These are phyloP conservation scores for Leccinum pellstonianum DNA, from an alignment of 768 basidiomycete genomes.

Conservation along the genomic window DNA sequence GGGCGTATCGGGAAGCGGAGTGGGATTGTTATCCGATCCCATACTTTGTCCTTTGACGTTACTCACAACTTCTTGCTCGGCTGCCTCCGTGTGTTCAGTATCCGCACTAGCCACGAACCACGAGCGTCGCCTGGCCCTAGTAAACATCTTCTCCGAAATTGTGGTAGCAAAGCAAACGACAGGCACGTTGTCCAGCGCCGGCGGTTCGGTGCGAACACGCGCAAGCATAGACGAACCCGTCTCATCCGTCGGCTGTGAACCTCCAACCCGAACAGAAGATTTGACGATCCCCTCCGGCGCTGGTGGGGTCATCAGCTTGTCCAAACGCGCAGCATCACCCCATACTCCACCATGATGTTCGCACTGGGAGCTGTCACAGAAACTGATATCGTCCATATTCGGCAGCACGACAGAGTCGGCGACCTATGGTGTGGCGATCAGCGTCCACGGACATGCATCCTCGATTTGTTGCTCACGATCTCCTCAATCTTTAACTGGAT, in stretches of 20 bases:
- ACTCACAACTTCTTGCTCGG: conserved; percentile 22
- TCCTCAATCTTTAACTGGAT: conserved; percentile 89
- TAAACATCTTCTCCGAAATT: conserved; percentile 24
- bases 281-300: conserved; percentile 9
- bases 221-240: conserved; percentile 12
- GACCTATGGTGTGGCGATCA: conserved; percentile 77
- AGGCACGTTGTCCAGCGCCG: conserved; percentile 24
- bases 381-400: conserved; percentile 97
- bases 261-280: conserved; percentile 22
- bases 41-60: conserved; percentile 29
- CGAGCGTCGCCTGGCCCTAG: conserved; percentile 43
- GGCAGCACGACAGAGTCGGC: conserved; percentile 93
- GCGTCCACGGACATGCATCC: conserved; percentile 50
- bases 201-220: conserved; percentile 34
- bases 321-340: conserved; percentile 64
- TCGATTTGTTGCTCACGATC: conserved; percentile 54
- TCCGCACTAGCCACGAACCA: conserved; percentile 55
- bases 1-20: conserved; percentile 9
- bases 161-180: conserved; percentile 25
- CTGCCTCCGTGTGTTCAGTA: conserved; percentile 33
- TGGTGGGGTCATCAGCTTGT: conserved; percentile 22
- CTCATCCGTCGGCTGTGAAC: conserved; percentile 36
- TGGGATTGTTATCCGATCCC: conserved; percentile 38
- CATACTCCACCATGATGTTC: conserved; percentile 86
- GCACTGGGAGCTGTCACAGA: conserved; percentile 76